Evolutionary conservation across 768 basidiomycete genomes (phyloP), one percentile per base, ranked within the genome.

Genomic region (Tricholoma sp.): DNA sequence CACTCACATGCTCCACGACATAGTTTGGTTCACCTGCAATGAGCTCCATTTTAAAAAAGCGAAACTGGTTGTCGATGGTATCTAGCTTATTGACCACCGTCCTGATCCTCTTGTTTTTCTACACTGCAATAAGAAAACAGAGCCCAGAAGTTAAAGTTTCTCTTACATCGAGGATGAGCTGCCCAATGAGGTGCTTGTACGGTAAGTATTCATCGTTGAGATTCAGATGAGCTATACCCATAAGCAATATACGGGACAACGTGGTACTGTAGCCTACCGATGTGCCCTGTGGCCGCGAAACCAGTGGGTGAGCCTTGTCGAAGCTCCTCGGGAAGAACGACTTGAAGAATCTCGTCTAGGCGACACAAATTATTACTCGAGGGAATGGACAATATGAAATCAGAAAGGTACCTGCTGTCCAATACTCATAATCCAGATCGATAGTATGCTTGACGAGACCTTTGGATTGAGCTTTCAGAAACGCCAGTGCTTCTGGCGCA

Each of bases 81-180:
- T 95, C 83, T 34, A 97, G 74, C 71, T 98, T 99, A 75, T 99
- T 98, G 39, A 99, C 94, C 2, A 98, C 94, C 0, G 96, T 98
- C 63, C 79, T 80, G 39, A 96, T 76, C 20, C 73, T 73, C 18
- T 80, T 80, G 67, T 94, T 94, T 91, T 99, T 98, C 94, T 97
- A 42, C 31, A 1, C 5, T 24, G 20, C 5, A 33, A 55, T 52
- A 56, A 31, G 37, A 50, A 57, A 55, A 11, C 11, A 6, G 7
- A 6, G 31, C 5, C 11, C 13, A 17, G 59, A 45, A 49, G 34
- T 42, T 11, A 45, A 10, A 31, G 37, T 13, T 20, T 1, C 24
- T 72, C 90, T 61, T 63, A 92, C 96, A 70, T 98, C 94, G 39
- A 98, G 75, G 41, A 98, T 83, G 34, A 98, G 80, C 71, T 96